These are phyloP conservation scores for Extremus antarcticus DNA, from an alignment of 495 filamentous ascomycete genomes.

Conservation along the genomic window DNA sequence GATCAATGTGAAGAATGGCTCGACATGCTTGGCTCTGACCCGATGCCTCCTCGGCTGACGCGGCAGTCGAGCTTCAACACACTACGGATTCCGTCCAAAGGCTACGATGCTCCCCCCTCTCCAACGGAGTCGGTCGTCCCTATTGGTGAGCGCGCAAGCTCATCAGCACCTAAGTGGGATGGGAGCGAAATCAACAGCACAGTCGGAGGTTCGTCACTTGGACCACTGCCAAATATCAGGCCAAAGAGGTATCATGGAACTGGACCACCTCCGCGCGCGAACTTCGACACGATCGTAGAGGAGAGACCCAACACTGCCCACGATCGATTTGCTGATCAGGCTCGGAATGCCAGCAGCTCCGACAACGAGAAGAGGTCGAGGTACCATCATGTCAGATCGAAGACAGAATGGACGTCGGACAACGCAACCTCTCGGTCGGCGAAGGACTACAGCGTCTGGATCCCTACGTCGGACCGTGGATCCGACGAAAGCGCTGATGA, in stretches of 20 bases:
- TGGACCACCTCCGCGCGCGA: conserved; percentile 1
- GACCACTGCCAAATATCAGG: conserved; percentile 2
- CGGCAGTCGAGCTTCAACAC: conserved; percentile 25
- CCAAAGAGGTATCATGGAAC: conserved; percentile 10
- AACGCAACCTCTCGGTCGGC: neutral
- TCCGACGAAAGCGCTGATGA: conserved; percentile 24
- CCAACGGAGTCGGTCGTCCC: conserved; percentile 54
- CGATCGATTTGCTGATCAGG: neutral
- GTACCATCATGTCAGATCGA: conserved; percentile 3
- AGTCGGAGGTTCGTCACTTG: conserved; percentile 3
- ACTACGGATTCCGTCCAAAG: neutral
- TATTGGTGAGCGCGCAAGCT: conserved; percentile 55
- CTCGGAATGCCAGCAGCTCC: neutral
- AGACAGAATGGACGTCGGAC: conserved; percentile 6
- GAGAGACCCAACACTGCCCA: conserved; percentile 1
- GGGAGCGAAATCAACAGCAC: conserved; percentile 15
- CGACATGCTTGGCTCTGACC: conserved; percentile 62
- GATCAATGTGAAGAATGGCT: conserved; percentile 79
- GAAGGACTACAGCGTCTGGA: conserved; percentile 33
- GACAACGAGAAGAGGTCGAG: conserved; percentile 1
- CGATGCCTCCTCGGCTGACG: conserved; percentile 54
- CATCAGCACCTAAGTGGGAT: conserved; percentile 27
- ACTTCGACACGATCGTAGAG: conserved; percentile 1
- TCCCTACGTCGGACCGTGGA: conserved; percentile 26
- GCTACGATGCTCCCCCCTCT: conserved; percentile 27